Base-by-base conservation (phyloP, 345 rosid genomes). In the Theobroma cacao region DNA sequence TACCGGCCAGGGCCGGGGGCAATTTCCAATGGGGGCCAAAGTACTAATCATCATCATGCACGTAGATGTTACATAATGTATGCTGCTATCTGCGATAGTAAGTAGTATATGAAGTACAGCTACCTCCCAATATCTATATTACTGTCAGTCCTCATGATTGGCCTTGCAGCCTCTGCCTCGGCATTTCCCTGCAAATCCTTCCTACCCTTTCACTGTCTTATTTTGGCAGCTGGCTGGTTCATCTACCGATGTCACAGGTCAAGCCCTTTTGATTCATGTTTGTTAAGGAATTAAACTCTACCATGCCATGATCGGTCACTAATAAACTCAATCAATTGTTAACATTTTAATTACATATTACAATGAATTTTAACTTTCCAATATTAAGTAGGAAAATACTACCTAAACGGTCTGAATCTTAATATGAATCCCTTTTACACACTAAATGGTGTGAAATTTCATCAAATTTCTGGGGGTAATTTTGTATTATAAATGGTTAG, bases 131-230 rank as follows among this genome's bases (percentile, higher is more conserved):
- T 65, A 38, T 65, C 48, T 41, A 1, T n/a, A 65, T 63, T 63
- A 34, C 26, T 65, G 70, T 64, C 70, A 64, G 70, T 20, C 36
- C 70, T 36, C 70, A 64, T 65, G 71, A 65, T 65, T 40, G 48
- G 71, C 9, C 50, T 38, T 36, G 70, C 70, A 64, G 24, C 41
- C 2, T 2, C 12, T 18, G 47, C 30, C 28, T n/a, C 38, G 47
- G 17, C 48, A 38, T 18, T 38, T 65, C 70, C 38, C 71, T 38
- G 71, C 71, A 13, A 10, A 65, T 38, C 71, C 22, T 5, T 10
- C 28, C 18, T 3, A 4, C 48, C 30, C 1, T 65, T n/a, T 65
- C 17, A 11, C 15, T 65, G 71, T 40, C 18, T 10, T 65, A n/a
- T 64, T 11, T n/a, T 22, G 3, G 50, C 71, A 65, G 50, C 71